Evolutionary conservation across 2,329 filamentous ascomycete species (phyloP).

Genomic region (Ceratocystis huliohia): DNA sequence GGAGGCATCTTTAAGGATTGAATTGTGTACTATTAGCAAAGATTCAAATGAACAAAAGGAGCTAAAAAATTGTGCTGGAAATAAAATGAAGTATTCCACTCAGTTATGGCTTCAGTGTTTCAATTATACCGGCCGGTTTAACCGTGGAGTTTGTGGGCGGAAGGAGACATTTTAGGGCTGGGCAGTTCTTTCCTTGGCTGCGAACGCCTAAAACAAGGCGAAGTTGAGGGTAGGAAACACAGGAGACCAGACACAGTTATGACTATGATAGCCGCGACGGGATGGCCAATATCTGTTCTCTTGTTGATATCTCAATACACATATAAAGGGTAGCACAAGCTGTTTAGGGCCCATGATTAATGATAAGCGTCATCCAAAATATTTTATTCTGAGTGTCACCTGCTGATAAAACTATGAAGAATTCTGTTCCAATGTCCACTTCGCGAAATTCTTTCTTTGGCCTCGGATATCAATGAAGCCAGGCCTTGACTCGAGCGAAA

Average conservation of each 20-base stretch:
- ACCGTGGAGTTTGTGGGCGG: neutral
- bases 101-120: neutral
- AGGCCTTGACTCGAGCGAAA: slow-evolving; percentile 61
- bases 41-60: neutral
- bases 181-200: neutral
- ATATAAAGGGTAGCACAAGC: too few relatives aligned
- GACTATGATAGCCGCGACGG: neutral
- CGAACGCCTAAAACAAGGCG: neutral
- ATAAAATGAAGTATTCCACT: too few relatives aligned
- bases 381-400: neutral
- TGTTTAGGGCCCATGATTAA: neutral
- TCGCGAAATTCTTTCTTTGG: slow-evolving; percentile 63
- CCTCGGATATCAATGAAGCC: slow-evolving; percentile 82
- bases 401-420: slow-evolving; percentile 8
- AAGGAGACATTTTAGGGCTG: neutral
- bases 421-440: slow-evolving; percentile 46
- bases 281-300: neutral
- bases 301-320: neutral
- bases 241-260: neutral
- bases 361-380: neutral
- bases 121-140: too few relatives aligned
- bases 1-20: neutral
- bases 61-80: neutral
- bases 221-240: neutral
- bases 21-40: neutral